phyloP scores from a whole-genome alignment of 2,329 filamentous ascomycete species.

The Cladosporium sp. region DNA sequence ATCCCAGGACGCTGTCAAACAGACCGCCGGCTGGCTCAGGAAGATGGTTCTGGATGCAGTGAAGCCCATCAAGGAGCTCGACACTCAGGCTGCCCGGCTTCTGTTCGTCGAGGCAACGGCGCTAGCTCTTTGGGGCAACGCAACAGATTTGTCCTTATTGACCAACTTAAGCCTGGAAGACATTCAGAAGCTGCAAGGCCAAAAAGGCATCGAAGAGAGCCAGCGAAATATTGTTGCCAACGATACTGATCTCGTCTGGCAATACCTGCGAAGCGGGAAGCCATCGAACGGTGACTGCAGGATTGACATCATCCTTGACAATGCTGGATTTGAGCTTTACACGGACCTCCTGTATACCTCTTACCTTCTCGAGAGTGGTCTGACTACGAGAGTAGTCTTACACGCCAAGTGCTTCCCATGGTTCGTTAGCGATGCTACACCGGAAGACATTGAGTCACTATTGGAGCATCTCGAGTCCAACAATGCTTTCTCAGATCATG shows the following conservation, averaged over 20 bases:
- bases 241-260: slow-evolving; percentile 70
- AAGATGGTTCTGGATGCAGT: slow-evolving; percentile 55
- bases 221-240: slow-evolving; percentile 93
- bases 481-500: slow-evolving; percentile 52
- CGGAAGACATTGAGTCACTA: slow-evolving; percentile 77
- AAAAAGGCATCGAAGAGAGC: slow-evolving; percentile 75
- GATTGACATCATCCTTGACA: slow-evolving; percentile 93
- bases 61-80: slow-evolving; percentile 43
- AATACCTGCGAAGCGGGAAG: slow-evolving; percentile 58
- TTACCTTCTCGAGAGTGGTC: slow-evolving; percentile 76
- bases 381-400: slow-evolving; percentile 82
- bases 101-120: slow-evolving; percentile 92
- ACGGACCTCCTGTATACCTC: slow-evolving; percentile 90
- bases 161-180: slow-evolving; percentile 91
- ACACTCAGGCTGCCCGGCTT: slow-evolving; percentile 66
- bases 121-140: slow-evolving; percentile 96
- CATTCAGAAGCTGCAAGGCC: slow-evolving; percentile 94
- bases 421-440: slow-evolving; percentile 95
- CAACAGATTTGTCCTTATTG: slow-evolving; percentile 86
- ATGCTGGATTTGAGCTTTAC: slow-evolving; percentile 94
- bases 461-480: slow-evolving; percentile 75
- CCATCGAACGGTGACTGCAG: slow-evolving; percentile 67
- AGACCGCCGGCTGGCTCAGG: slow-evolving; percentile 71
- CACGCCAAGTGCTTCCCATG: slow-evolving; percentile 94
- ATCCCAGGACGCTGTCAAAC: slow-evolving; percentile 78